Base-by-base conservation (phyloP, 176 grass and related monocot genomes). In the Phoenix roebelenii region DNA sequence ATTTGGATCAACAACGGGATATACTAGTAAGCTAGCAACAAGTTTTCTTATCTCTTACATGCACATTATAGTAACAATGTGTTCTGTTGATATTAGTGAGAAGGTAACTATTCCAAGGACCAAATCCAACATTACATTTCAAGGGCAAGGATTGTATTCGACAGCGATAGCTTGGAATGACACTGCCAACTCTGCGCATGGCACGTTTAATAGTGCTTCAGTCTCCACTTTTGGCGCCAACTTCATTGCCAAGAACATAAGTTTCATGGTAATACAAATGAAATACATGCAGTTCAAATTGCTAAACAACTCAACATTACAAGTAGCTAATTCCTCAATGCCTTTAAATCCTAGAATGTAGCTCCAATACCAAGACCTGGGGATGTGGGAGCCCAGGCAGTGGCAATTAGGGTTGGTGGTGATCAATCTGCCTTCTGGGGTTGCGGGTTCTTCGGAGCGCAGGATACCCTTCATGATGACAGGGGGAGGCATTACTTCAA, bases 391-490 rank as follows among this genome's bases (percentile, higher is more conserved):
- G 85, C 79, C 52, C 90, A 95, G 51, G 90, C 82, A 1, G 71
- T 89, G 24, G 90, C 90, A 0, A 75, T 89, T 29, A 86, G 90
- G 75, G 65, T 95, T 22, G 61, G 69, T 0, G 80, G 74, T 5
- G 85, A 95, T 71, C 76, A 81, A 35, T 79, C 85, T 0, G 85
- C 83, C 0, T 95, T 89, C 68, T 95, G 85, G 90, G 90, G 90
- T 3, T 89, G 90, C 0, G 85, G 80, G 16, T 95, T 89, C 59
- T 95, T 95, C 7, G 90, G 90, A 12, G 85, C 90, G 0, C 90
- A 95, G 68, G 90, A 95, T 18, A 89, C 90, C 3, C 80, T 95
- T 23, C 90, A 89, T n/a, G 90, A 95, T 2, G 90, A 89, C 18
- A 49, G 52, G 17, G 85, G 83, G 51, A 72, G 71, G 14, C 90